These are phyloP conservation scores for Xylaria curta DNA, from an alignment of 495 filamentous ascomycete species.

Conservation along the genomic window DNA sequence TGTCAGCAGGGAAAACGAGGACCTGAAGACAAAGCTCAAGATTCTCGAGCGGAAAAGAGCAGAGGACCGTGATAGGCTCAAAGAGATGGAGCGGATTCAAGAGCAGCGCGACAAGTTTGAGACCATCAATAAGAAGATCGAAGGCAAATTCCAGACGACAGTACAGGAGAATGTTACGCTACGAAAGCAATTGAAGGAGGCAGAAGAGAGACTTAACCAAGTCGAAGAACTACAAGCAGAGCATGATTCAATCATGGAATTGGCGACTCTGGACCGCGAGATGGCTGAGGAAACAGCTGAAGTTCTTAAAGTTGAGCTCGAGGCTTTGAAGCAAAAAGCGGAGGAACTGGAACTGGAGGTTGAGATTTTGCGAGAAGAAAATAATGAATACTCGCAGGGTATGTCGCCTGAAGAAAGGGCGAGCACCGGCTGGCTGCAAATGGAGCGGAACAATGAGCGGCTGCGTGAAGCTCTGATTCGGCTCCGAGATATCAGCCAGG, in stretches of 20 bases:
- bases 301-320: constrained; percentile 76
- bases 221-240: constrained; percentile 78
- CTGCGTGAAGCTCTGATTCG: constrained; percentile 85
- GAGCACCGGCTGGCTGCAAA: constrained; percentile 85
- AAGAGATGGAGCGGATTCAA: constrained; percentile 75
- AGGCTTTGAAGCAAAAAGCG: constrained; percentile 71
- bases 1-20: constrained; percentile 72
- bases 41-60: constrained; percentile 80
- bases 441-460: constrained; percentile 88
- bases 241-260: constrained; percentile 83
- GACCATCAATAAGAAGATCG: constrained; percentile 87
- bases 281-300: constrained; percentile 97
- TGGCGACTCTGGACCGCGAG: constrained; percentile 87
- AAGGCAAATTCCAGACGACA: constrained; percentile 86
- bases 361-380: constrained; percentile 86
- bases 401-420: constrained; percentile 88
- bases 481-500: constrained; percentile 83
- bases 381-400: constrained; percentile 77
- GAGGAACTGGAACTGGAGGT: constrained; percentile 90
- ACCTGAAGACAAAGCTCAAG: constrained; percentile 77
- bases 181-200: constrained; percentile 77
- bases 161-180: constrained; percentile 81
- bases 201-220: constrained; percentile 68
- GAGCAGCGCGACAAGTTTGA: constrained; percentile 86
- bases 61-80: constrained; percentile 89